phyloP scores from a whole-genome alignment of 2,329 filamentous ascomycete species.

The Fusarium nygamai region DNA sequence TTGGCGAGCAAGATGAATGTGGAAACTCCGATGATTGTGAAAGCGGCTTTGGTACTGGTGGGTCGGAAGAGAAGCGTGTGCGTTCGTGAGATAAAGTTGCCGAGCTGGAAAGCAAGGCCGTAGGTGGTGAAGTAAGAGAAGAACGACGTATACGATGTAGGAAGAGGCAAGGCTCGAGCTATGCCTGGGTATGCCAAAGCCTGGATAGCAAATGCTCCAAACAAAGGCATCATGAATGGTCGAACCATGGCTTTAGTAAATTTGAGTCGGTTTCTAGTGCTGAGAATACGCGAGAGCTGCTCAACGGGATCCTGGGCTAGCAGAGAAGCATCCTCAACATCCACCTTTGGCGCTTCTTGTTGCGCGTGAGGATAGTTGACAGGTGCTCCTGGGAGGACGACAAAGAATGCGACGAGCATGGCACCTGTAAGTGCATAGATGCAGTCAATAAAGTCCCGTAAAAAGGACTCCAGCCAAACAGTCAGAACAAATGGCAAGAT shows the following conservation, averaged over 20 bases:
- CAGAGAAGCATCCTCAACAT: conserved; percentile 40
- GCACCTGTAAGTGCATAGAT: conserved; percentile 42
- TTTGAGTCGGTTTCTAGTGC: conserved; percentile 24
- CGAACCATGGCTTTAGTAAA: conserved; percentile 24
- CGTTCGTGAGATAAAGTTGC: conserved; percentile 41
- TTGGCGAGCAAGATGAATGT: conserved; percentile 30
- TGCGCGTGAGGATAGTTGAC: conserved; percentile 35
- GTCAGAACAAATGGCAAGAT: conserved; percentile 46
- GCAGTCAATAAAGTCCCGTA: conserved; percentile 44
- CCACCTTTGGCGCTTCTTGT: conserved; percentile 13
- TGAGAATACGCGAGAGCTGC: conserved; percentile 23
- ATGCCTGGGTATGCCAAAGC: conserved; percentile 44
- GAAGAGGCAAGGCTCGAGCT: conserved; percentile 41
- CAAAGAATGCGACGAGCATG: conserved; percentile 43
- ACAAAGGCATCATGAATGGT: conserved; percentile 44
- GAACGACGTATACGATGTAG: conserved; percentile 39
- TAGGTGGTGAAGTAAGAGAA: conserved; percentile 44
- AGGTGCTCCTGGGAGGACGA: conserved; percentile 42
- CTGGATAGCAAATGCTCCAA: conserved; percentile 36
- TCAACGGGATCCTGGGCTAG: conserved; percentile 51
- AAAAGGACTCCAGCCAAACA: conserved; percentile 37
- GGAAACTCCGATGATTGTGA: conserved; percentile 14
- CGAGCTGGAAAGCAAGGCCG: conserved; percentile 44
- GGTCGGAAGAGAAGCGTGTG: conserved; percentile 33
- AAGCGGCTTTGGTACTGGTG: conserved; percentile 11